phyloP scores from a whole-genome alignment of 2,329 filamentous ascomycete genomes.

The Diaporthe capsici region DNA sequence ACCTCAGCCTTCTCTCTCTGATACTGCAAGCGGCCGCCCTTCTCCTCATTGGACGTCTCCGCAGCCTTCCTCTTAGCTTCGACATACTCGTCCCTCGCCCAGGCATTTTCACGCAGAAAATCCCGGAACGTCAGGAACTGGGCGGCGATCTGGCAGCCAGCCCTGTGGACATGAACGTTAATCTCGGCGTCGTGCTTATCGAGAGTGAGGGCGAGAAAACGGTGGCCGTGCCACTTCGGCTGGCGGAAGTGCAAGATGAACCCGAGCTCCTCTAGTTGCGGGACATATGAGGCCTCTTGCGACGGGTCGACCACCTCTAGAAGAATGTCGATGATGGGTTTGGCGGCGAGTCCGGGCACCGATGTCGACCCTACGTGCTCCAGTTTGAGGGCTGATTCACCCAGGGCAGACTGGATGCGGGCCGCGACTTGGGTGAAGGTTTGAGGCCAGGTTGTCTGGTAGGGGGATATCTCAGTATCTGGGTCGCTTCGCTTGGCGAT shows the following conservation, averaged over 20 bases:
- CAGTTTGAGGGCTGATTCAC: not conserved
- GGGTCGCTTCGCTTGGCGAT: not conserved
- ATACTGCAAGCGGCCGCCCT: not conserved
- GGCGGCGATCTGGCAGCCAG: not conserved
- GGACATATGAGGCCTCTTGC: not conserved
- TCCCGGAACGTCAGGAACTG: conserved; percentile 1
- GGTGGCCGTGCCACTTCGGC: not conserved
- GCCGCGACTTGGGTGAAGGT: not conserved
- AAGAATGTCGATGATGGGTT: conserved; percentile 17
- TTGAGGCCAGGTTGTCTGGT: not conserved
- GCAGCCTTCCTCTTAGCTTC: conserved; percentile 14
- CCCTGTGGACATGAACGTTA: not conserved
- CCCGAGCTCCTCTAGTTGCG: not conserved
- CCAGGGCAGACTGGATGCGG: not conserved
- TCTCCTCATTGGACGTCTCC: not conserved
- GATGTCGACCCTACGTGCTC: conserved; percentile 17
- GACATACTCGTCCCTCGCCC: not conserved
- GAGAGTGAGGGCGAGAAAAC: not conserved
- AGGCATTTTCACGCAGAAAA: not conserved
- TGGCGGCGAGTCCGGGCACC: not conserved
- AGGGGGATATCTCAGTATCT: not conserved
- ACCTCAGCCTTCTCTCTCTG: not conserved
- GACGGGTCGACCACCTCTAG: not conserved
- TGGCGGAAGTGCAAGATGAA: not conserved
- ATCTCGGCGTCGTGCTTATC: not conserved